These are phyloP conservation scores for Urtica urens DNA, from an alignment of 306 rosid species.

Conservation along the genomic window DNA sequence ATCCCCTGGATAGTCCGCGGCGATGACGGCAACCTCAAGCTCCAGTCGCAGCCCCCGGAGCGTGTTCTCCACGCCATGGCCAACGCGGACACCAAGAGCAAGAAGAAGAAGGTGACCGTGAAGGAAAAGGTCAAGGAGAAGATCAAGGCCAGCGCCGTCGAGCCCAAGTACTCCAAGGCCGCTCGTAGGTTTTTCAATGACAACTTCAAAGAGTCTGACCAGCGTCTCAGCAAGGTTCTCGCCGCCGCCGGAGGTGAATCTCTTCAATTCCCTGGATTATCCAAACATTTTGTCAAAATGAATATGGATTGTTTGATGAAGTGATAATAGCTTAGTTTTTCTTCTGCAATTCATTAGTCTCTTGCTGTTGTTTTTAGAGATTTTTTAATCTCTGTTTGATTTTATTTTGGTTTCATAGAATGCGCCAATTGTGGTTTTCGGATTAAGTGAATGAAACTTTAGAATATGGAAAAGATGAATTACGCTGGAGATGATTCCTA, in stretches of 20 bases:
- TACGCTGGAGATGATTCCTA: no score
- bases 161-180: slow-evolving; percentile 68
- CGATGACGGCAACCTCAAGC: slow-evolving; percentile 63
- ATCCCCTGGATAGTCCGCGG: slow-evolving; percentile 89
- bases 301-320: not conserved
- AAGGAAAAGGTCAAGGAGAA: slow-evolving; percentile 10
- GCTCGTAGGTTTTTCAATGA: slow-evolving; percentile 74
- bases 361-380: no score
- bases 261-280: not conserved
- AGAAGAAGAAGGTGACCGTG: slow-evolving; percentile 25
- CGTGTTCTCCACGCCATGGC: slow-evolving; percentile 37
- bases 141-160: slow-evolving; percentile 10
- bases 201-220: slow-evolving; percentile 43
- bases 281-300: not conserved
- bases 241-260: slow-evolving; percentile 82
- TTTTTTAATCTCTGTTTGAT: no score
- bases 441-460: no score
- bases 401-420: no score
- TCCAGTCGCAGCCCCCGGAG: slow-evolving; percentile 55
- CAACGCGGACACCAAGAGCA: slow-evolving; percentile 34
- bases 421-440: no score
- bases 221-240: slow-evolving; percentile 86
- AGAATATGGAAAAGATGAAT: no score
- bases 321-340: no score
- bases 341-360: no score